Base-by-base conservation (phyloP, 2,329 filamentous ascomycete species). In the Chrysosporium keratinophilum region DNA sequence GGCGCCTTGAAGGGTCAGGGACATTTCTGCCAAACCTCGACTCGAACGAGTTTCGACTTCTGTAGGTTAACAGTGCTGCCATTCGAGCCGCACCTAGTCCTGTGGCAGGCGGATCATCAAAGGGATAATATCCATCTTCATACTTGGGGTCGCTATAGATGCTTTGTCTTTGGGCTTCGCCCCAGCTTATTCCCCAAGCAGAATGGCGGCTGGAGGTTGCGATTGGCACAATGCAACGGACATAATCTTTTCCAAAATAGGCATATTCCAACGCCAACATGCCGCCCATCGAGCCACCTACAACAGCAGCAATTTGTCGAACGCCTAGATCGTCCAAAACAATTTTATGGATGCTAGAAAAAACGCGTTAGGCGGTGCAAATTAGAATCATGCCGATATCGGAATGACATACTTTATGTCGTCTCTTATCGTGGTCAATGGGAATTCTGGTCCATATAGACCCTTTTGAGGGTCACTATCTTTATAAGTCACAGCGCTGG, bases 91-190 rank as follows among this genome's bases (percentile, higher is more conserved):
- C 93, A 11, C 90, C 89, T 1, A 98, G 79, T 0, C 93, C 93
- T 0, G 89, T 85, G 0, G 83, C 76, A 0, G 93, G 93, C 34
- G 90, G 90, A 62, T 97, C 88, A 33, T 86, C 79, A 63, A 93
- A 94, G 1, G 82, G 65, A 67, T 97, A 98, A 72, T 96, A 97
- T 43, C 93, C 93, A 64, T 97, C 90, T 58, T 96, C 89, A 69
- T 98, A 98, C 74, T 96, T 97, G 33, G 93, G 93, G 67, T 98
- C 93, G 39, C 88, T 90, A 72, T 97, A 98, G 67, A 98, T 97
- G 77, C 76, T 76, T 60, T 79, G 76, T 55, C 78, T 67, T 61
- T 80, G 78, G 6, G 76, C 74, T 64, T 81, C 78, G 2, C 76
- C 76, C 77, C 78, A 80, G 56, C 77, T 77, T 54, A 80, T 81